Conservation (phyloP, 768 basidiomycete species). For the Rhizopogon sp. region DNA sequence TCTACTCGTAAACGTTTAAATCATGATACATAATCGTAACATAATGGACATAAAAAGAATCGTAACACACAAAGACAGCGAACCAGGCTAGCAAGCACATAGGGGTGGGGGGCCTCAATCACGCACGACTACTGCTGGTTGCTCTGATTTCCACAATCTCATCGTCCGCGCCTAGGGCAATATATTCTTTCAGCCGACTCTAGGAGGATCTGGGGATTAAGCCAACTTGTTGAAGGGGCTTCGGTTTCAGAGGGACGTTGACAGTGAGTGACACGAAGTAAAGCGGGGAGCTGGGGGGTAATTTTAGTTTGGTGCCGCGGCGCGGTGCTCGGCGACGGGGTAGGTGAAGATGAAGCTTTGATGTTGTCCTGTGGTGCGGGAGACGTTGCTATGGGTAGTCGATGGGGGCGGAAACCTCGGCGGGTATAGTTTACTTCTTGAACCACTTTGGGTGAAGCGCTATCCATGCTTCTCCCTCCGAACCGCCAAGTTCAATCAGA, state of each 20-base stretch:
- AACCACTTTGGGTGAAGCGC: neutral
- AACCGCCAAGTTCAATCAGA: constrained; percentile 22
- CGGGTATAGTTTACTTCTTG: neutral
- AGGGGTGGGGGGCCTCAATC: constrained; percentile 15
- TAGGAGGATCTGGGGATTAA: constrained; percentile 25
- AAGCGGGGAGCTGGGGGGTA: neutral
- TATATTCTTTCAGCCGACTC: constrained; percentile 39
- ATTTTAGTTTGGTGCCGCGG: neutral
- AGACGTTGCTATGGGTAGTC: neutral
- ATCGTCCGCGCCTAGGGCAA: constrained; percentile 30
- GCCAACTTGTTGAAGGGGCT: constrained; percentile 31
- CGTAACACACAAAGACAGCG: neutral
- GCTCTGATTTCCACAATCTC: constrained; percentile 36
- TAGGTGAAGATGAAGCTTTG: too few relatives aligned
- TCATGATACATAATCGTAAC: too few relatives aligned
- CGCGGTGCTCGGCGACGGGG: too few relatives aligned
- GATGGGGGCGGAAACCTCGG: neutral
- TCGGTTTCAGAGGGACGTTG: constrained; percentile 26
- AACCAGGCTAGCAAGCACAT: neutral
- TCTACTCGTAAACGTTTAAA: too few relatives aligned
- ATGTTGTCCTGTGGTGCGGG: neutral
- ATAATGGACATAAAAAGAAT: too few relatives aligned
- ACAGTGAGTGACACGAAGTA: constrained; percentile 22
- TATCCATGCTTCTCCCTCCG: constrained; percentile 18
- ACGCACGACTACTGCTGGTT: constrained; percentile 23